Evolutionary conservation across 352 stramenopile species (phyloP).

Genomic region (Pythium apleroticum): DNA sequence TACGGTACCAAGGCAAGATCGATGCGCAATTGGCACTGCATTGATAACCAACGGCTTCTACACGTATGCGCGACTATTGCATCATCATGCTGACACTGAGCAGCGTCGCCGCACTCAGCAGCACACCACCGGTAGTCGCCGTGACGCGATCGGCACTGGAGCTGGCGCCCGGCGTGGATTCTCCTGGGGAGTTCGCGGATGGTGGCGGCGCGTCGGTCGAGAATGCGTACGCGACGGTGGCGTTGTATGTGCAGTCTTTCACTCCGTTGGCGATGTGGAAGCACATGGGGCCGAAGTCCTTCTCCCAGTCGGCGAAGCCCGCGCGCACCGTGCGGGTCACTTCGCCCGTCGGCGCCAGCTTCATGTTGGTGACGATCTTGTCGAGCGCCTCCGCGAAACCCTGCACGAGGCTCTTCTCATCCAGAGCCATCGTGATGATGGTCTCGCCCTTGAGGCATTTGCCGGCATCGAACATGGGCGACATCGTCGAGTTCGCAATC

Average conservation of each 20-base stretch:
- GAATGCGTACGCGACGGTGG: constrained; percentile 26
- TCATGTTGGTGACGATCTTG: constrained; percentile 24
- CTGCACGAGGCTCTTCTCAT: constrained; percentile 19
- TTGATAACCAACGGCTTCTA: neutral
- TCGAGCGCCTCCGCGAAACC: constrained; percentile 18
- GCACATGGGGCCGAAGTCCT: constrained; percentile 30
- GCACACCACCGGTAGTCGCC: neutral
- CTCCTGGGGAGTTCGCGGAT: neutral
- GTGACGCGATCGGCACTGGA: neutral
- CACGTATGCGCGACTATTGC: neutral
- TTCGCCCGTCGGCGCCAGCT: constrained; percentile 19
- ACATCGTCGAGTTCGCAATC: constrained; percentile 15
- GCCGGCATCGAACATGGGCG: constrained; percentile 22
- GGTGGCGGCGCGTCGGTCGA: constrained; percentile 20
- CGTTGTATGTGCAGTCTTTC: constrained; percentile 25
- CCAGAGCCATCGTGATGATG: constrained; percentile 17
- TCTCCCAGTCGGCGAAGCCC: constrained; percentile 23
- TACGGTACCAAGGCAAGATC: too few relatives aligned
- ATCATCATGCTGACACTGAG: neutral
- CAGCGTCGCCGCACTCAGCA: neutral
- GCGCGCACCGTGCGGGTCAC: constrained; percentile 21
- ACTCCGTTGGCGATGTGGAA: constrained; percentile 31
- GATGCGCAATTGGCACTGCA: too few relatives aligned
- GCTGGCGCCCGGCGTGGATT: neutral
- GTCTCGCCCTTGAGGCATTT: constrained; percentile 28